Conservation (phyloP, 257 asterid genomes). For the Asclepias syriaca region DNA sequence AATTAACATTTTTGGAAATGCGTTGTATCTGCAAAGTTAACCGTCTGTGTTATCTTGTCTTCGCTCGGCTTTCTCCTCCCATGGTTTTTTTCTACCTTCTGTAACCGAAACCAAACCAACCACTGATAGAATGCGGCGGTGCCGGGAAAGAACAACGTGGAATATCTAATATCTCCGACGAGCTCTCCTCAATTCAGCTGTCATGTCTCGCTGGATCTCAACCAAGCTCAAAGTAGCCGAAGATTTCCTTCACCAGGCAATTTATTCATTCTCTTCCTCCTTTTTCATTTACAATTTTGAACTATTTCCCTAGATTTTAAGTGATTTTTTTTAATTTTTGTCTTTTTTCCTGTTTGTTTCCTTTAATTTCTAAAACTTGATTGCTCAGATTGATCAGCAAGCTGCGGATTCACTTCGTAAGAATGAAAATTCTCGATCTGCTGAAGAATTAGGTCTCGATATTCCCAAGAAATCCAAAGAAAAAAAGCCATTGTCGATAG, state of each 20-base stretch:
- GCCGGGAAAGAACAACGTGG: neutral
- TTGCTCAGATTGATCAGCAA: constrained; percentile 86
- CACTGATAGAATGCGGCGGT: constrained; percentile 21
- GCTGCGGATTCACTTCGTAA: constrained; percentile 91
- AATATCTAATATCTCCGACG: constrained; percentile 8
- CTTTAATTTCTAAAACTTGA: constrained; percentile 20
- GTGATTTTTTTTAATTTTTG: neutral
- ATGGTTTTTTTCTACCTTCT: neutral
- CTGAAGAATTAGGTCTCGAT: constrained; percentile 42
- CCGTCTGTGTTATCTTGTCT: neutral
- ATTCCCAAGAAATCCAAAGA: constrained; percentile 36
- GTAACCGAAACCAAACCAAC: neutral
- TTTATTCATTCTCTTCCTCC: constrained; percentile 3
- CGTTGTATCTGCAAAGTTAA: neutral
- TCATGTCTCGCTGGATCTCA: constrained; percentile 97
- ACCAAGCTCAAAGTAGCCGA: constrained; percentile 98
- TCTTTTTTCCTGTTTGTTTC: neutral
- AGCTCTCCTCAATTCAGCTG: constrained; percentile 4
- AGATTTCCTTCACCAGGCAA: constrained; percentile 86
- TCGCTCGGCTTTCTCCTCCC: neutral
- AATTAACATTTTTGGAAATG: no score
- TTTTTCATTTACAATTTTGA: neutral
- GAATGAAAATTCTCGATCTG: constrained; percentile 54
- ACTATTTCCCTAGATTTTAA: neutral
- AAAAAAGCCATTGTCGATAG: constrained; percentile 57